Base-by-base conservation (phyloP, 2,329 filamentous ascomycete genomes). In the Diaporthe citri region DNA sequence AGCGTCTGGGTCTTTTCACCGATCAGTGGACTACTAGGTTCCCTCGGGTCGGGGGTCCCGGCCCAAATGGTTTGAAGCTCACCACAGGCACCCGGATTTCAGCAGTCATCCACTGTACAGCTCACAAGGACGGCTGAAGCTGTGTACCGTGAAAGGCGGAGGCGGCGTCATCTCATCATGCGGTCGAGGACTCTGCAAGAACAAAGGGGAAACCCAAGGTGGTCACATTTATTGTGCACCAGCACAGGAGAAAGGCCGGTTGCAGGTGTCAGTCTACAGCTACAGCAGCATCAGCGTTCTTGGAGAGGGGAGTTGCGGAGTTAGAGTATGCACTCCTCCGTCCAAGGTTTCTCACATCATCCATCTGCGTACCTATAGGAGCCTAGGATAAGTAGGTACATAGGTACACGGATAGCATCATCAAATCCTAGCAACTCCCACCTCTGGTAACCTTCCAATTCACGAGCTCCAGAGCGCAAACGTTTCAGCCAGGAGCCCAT, bases 41-140 rank as follows among this genome's bases (percentile, higher is more conserved):
- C 59, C 36, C 59, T 62, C 39, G 46, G 43, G 25, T 28, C 17
- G 17, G 25, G 31, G 20, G 28, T 64, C 41, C n/a, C 60, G 20
- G 60, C 41, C 41, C 60, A n/a, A 43, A 25, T 20, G 41, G 41
- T 34, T 28, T 36, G 46, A 67, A 51, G 62, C 46, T 52, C 41
- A 51, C 43, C 62, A 36, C 28, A 17, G 59, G 43, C 43, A n/a
- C 62, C 22, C 62, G 12, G 12, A n/a, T 12, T 67, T 20, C 31
- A 1, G 62, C 62, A 51, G 64, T 67, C 46, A 67, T 20, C 64
- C 43, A 25, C 46, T 69, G 64, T 17, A 55, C 34, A 51, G 48
- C 46, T 28, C 13, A 41, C n/a, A 20, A 36, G 22, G 46, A 28
- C 46, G 31, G 64, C 46, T 55, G 46, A 12, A 39, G 34, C 34